A percentile compares a stretch with the other conserved stretches of the same genome.
These are phyloP conservation scores for Eucommia ulmoides DNA, from an alignment of 257 asterid species.

Conservation along the genomic window DNA sequence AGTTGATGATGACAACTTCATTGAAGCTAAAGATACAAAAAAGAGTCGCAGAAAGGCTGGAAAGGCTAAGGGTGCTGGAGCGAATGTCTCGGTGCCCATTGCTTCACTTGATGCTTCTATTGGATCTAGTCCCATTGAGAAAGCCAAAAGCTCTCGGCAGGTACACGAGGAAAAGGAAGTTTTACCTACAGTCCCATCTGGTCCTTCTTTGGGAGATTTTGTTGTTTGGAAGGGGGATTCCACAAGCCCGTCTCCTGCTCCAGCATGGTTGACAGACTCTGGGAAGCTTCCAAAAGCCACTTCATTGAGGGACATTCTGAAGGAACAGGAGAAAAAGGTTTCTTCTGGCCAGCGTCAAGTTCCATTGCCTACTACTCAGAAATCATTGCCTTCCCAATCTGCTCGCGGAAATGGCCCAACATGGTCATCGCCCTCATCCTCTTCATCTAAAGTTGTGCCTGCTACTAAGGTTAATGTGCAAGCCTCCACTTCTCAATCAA, in stretches of 20 bases:
- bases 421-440: conserved; percentile 47
- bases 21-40: conserved; percentile 85
- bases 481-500: conserved; percentile 28
- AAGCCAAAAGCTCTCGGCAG: conserved; percentile 43
- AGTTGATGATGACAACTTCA: conserved; percentile 47
- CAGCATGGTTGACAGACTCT: conserved; percentile 85
- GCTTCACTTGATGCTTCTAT: conserved; percentile 34
- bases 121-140: conserved; percentile 50
- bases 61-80: conserved; percentile 55
- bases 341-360: conserved; percentile 25
- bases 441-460: conserved; percentile 67
- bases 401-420: conserved; percentile 48
- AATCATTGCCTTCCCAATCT: conserved; percentile 44
- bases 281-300: conserved; percentile 57
- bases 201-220: conserved; percentile 93
- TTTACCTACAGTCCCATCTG: conserved; percentile 62
- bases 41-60: conserved; percentile 83
- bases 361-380: conserved; percentile 53
- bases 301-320: conserved; percentile 81
- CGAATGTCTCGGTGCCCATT: conserved; percentile 37
- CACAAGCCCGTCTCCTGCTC: conserved; percentile 45
- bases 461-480: conserved; percentile 34
- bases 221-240: conserved; percentile 85
- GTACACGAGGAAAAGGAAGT: conserved; percentile 66
- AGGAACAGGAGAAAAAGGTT: conserved; percentile 63